Conservation (phyloP, 2,329 filamentous ascomycete species). For the Colletotrichum neosansevieriae region DNA sequence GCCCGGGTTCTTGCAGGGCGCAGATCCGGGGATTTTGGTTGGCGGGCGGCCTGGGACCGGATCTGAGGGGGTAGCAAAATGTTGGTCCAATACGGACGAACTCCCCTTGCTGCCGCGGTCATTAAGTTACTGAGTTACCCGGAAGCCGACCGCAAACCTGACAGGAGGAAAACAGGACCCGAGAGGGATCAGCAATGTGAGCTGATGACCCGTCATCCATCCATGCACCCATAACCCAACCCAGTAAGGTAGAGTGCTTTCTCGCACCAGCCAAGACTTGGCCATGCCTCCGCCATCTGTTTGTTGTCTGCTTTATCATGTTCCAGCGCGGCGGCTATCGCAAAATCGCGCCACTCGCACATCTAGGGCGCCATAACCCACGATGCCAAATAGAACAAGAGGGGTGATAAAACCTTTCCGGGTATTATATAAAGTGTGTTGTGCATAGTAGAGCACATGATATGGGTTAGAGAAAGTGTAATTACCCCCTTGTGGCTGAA, state of each 20-base stretch:
- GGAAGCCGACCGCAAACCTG: not conserved
- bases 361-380: not conserved
- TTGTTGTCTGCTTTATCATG: not conserved
- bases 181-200: not conserved
- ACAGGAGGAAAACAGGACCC: conserved; percentile 5
- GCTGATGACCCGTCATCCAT: not conserved
- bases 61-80: not conserved
- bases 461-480: too few relatives aligned
- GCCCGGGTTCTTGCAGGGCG: conserved; percentile 34
- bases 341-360: conserved; percentile 25
- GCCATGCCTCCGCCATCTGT: not conserved
- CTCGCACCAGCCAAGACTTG: not conserved
- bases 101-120: not conserved
- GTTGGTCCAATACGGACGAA: conserved; percentile 12
- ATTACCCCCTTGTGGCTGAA: too few relatives aligned
- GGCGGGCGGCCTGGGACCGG: too few relatives aligned
- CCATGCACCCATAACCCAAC: not conserved
- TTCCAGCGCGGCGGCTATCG: not conserved
- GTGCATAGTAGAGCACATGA: too few relatives aligned
- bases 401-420: not conserved
- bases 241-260: too few relatives aligned
- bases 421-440: too few relatives aligned
- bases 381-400: not conserved
- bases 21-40: conserved; percentile 36
- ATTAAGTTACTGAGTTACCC: too few relatives aligned